Base-by-base conservation (phyloP, 129 eudicot species). In the Heracleum sosnowskyi region DNA sequence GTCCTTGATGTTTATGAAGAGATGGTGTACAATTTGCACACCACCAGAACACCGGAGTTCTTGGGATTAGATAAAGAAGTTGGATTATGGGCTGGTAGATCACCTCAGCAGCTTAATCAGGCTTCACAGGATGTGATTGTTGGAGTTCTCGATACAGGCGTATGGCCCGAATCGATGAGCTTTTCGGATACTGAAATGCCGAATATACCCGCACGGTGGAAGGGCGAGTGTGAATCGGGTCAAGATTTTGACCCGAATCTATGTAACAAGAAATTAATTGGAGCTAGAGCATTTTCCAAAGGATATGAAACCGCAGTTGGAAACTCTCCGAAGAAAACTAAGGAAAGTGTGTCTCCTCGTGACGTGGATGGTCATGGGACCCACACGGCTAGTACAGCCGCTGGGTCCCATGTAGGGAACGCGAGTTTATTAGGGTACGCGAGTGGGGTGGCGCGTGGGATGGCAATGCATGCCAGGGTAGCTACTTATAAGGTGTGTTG, bases 311-410 rank as follows among this genome's bases (percentile, higher is more conserved):
- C 86, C 81, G 89, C 96, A 0, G 72, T 90, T 0, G 92, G 92
- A 7, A 73, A 29, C 34, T 34, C 18, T 1, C 40, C 51, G 20
- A 84, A 72, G 18, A 78, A 78, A 2, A 42, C 70, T 0, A 84
- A 78, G 15, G 96, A 89, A 18, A 49, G 73, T 18, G 85, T 81
- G 31, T 90, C 97, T 9, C 90, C 98, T 0, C 92, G 96, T 17
- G 97, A 95, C 76, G 76, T 72, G 20, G 96, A 95, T 41, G 98
- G 98, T 7, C 98, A 95, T 68, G 98, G 98, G 76, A 95, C 98
- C 0, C 97, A 95, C 74, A 91, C 97, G 0, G 88, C 97, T 0
- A 84, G 91, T 11, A 95, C 97, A 11, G 98, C 98, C 0, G 96
- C 88, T 2, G 98, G 97, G 0, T 77, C 77, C 0, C 79, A 34